Conservation (phyloP, 768 basidiomycete genomes). For the Podaxis mareebaensis region DNA sequence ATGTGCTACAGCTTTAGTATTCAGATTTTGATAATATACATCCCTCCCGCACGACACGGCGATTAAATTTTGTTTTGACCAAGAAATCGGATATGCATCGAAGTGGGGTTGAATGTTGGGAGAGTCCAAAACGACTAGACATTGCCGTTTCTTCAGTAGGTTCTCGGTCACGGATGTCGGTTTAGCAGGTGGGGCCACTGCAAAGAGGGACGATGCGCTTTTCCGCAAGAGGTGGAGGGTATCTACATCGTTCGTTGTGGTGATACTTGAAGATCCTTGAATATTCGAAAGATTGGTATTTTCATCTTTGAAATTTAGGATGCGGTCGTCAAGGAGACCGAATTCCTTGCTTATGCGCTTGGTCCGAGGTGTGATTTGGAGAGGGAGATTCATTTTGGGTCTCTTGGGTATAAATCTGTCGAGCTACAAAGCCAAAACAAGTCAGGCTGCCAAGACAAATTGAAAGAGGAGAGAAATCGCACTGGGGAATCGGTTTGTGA, state of each 20-base stretch:
- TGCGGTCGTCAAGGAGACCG: constrained; percentile 55
- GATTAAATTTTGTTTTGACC: constrained; percentile 61
- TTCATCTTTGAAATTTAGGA: constrained; percentile 53
- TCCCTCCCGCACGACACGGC: constrained; percentile 62
- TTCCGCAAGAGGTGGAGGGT: constrained; percentile 50
- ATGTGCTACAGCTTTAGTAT: constrained; percentile 51
- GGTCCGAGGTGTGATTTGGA: constrained; percentile 67
- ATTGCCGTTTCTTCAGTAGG: constrained; percentile 53
- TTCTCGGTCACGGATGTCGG: constrained; percentile 58
- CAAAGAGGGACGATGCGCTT: constrained; percentile 54
- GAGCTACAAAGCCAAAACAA: constrained; percentile 34
- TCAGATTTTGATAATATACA: constrained; percentile 64
- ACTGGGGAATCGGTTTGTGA: constrained; percentile 19
- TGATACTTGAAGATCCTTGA: constrained; percentile 5
- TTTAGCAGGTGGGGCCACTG: constrained; percentile 25
- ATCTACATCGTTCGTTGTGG: constrained; percentile 33
- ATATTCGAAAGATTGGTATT: constrained; percentile 15
- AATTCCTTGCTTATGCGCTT: constrained; percentile 64
- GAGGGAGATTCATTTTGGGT: constrained; percentile 50
- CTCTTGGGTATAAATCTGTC: constrained; percentile 63
- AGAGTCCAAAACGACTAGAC: constrained; percentile 61
- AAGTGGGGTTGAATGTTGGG: constrained; percentile 58
- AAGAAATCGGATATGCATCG: constrained; percentile 59
- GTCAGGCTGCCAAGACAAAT: not conserved
- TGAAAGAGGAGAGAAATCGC: not conserved